Conservation (phyloP, 2,329 filamentous ascomycete genomes). For the Penicillium hesseltinei region DNA sequence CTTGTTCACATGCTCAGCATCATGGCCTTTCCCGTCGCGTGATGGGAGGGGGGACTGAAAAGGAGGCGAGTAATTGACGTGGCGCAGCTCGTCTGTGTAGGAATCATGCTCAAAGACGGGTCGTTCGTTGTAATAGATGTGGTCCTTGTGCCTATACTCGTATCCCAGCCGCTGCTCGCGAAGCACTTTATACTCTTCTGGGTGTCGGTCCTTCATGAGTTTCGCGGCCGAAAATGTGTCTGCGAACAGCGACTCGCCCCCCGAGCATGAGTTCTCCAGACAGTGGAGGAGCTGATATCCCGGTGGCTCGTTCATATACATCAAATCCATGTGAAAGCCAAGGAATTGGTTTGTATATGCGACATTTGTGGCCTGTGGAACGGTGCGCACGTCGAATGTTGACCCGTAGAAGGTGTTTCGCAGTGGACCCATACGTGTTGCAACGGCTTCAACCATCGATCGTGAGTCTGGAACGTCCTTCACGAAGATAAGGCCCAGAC, state of each 20-base stretch:
- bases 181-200: conserved; percentile 38
- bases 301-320: conserved; percentile 79
- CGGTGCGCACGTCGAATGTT: conserved; percentile 84
- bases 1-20: not conserved
- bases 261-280: conserved; percentile 72
- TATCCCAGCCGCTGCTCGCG: conserved; percentile 53
- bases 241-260: conserved; percentile 83
- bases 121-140: conserved; percentile 61
- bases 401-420: conserved; percentile 87
- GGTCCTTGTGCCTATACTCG: conserved; percentile 65
- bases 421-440: conserved; percentile 69
- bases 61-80: conserved; percentile 72
- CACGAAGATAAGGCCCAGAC: conserved; percentile 74
- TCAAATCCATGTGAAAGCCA: conserved; percentile 87
- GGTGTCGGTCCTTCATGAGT: conserved; percentile 15
- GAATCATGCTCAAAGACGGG: conserved; percentile 51
- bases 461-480: conserved; percentile 69
- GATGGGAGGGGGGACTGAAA: conserved; percentile 63
- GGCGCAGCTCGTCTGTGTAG: conserved; percentile 31
- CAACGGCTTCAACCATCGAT: conserved; percentile 65
- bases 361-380: conserved; percentile 82
- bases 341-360: conserved; percentile 82
- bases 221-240: conserved; percentile 66
- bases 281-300: conserved; percentile 87
- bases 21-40: conserved; percentile 6